phyloP scores from a whole-genome alignment of 139 green algal species.

The Tetradesmus lagerheimii region DNA sequence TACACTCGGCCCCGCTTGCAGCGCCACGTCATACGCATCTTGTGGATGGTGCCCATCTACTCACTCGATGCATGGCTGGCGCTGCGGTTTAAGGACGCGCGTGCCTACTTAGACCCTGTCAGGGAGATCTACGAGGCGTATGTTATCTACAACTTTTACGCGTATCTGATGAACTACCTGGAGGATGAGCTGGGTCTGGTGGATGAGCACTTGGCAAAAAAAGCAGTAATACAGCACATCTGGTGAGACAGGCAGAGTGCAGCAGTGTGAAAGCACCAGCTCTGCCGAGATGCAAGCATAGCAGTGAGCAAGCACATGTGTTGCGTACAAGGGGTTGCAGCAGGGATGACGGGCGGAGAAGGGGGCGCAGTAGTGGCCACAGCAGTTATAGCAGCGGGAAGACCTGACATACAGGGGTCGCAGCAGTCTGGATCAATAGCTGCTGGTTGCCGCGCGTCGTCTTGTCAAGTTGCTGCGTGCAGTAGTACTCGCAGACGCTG shows the following conservation, averaged over 20 bases:
- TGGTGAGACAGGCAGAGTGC: slow-evolving; percentile 49
- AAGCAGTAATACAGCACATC: slow-evolving; percentile 78
- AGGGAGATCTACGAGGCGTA: slow-evolving; percentile 96
- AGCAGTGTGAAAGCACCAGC: neutral
- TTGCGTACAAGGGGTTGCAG: too few species aligned
- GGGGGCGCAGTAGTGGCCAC: neutral
- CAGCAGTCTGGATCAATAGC: too few species aligned
- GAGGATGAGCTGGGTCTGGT: slow-evolving; percentile 82
- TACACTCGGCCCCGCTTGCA: slow-evolving; percentile 92
- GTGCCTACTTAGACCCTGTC: slow-evolving; percentile 85
- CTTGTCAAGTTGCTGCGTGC: too few species aligned
- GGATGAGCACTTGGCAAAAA: slow-evolving; percentile 69
- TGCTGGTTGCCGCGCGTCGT: too few species aligned
- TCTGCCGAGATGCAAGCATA: too few species aligned
- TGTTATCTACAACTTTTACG: slow-evolving; percentile 97
- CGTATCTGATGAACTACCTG: slow-evolving; percentile 92
- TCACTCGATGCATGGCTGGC: slow-evolving; percentile 87
- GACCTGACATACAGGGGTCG: too few species aligned
- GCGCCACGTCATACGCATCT: slow-evolving; percentile 91
- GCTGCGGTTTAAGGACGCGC: slow-evolving; percentile 78
- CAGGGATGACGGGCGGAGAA: neutral
- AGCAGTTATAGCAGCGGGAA: neutral
- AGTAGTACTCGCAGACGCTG: neutral
- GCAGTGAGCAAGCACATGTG: too few species aligned
- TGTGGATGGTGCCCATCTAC: slow-evolving; percentile 96